Evolutionary conservation across 108 stramenopile species (phyloP).

Genomic region (Pseudonitzschia multistriata): DNA sequence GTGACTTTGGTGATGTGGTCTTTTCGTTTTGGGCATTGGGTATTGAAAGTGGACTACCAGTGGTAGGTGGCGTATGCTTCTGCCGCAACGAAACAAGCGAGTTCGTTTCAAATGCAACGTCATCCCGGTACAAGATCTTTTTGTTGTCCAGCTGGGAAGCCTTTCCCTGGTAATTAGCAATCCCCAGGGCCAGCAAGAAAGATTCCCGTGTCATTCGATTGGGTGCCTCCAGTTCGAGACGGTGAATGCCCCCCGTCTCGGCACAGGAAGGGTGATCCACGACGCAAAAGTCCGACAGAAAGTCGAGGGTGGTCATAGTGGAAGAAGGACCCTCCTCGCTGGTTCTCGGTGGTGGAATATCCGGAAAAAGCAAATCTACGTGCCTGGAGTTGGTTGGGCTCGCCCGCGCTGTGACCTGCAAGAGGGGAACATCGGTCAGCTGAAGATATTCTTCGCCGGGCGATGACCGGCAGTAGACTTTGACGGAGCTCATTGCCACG

Average conservation of each 20-base stretch:
- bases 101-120: neutral
- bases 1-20: neutral
- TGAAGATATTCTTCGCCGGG: neutral
- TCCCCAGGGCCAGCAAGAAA: constrained; percentile 63
- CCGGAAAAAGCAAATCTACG: constrained; percentile 25
- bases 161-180: constrained; percentile 56
- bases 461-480: constrained; percentile 1
- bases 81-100: neutral
- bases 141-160: constrained; percentile 39
- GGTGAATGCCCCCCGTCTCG: constrained; percentile 21
- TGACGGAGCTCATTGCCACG: constrained; percentile 3
- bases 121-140: constrained; percentile 41
- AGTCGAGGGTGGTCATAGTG: neutral
- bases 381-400: constrained; percentile 15
- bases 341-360: neutral
- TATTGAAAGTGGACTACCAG: neutral
- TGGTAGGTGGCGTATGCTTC: neutral
- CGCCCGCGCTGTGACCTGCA: constrained; percentile 22
- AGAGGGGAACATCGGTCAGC: constrained; percentile 17
- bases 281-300: constrained; percentile 11
- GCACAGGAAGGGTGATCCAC: constrained; percentile 5
- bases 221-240: constrained; percentile 47
- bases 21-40: neutral
- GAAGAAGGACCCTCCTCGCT: neutral
- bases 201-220: constrained; percentile 70